Base-by-base conservation (phyloP, 2,329 filamentous ascomycete species). In the Apiospora aurea region DNA sequence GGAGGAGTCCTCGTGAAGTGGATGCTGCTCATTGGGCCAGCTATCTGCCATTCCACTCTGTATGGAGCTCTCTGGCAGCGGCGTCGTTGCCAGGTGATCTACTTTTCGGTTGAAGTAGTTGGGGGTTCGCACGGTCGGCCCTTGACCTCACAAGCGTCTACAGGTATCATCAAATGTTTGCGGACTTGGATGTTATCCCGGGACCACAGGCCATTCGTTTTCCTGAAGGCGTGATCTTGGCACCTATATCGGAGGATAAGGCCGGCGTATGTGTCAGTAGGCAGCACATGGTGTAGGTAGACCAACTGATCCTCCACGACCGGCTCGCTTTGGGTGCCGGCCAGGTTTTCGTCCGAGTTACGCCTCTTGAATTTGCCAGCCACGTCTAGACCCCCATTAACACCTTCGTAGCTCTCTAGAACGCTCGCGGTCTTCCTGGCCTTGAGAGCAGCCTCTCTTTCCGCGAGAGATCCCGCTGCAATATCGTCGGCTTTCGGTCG, bases 161-260 rank as follows among this genome's bases (percentile, higher is more conserved):
- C 94, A 0, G 96, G 96, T 70, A 99, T 85, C 11, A 95, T 88
- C 21, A 99, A 87, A 75, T 90, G 92, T 78, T 94, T 94, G 72
- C 95, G 91, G 67, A 91, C 90, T 80, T 98, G 96, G 47, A 98
- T 92, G 74, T 91, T 94, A 79, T 98, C 96, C 75, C 95, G 94
- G 8, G 95, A 94, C 96, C 96, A 99, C 78, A 99, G 91, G 14
- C 96, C 91, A 80, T 99, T 99, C 51, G 94, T 91, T 80, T 94
- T 96, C 72, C 94, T 89, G 75, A 99, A 91, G 1, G 93, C 88
- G 67, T 95, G 92, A 71, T 95, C 91, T 74, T 93, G 90, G 80
- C 96, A 98, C 77, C 94, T 92, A 82, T 97, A 99, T 77, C 92
- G 93, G 75, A 99, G 91, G 70, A 96, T 93, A 69, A 99, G 91